Evolutionary conservation across 306 rosid genomes (phyloP).

Genomic region (Pueraria montana): DNA sequence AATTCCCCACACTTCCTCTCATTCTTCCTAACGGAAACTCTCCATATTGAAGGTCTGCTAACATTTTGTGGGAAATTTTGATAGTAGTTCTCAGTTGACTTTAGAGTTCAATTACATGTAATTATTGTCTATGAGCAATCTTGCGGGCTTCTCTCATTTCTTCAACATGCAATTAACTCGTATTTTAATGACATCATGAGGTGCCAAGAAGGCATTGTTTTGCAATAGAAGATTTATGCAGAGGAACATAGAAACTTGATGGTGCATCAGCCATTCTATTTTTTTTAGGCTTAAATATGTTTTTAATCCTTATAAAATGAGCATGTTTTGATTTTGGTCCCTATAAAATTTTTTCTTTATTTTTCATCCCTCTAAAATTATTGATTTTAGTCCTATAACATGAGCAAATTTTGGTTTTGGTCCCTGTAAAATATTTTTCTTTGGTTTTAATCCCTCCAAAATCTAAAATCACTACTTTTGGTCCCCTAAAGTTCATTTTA

Average conservation of each 20-base stretch:
- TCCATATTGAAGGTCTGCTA: neutral
- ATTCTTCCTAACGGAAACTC: constrained; percentile 8
- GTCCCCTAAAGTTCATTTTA: no score
- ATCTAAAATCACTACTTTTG: no score
- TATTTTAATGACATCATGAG: constrained; percentile 20
- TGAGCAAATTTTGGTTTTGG: no score
- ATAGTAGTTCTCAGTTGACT: constrained; percentile 24
- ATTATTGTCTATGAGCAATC: constrained; percentile 25
- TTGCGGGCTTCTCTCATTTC: neutral
- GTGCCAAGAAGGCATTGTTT: neutral
- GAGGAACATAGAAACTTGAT: constrained; percentile 16
- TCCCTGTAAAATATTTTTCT: neutral
- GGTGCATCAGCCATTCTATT: neutral
- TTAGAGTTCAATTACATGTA: neutral
- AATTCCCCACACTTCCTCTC: neutral
- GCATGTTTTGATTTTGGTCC: no score
- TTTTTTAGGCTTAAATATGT: no score
- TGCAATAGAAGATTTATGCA: neutral
- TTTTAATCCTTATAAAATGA: no score
- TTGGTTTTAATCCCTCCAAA: no score
- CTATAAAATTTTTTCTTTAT: neutral
- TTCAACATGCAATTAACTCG: neutral
- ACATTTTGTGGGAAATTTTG: constrained; percentile 24
- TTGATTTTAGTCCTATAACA: no score
- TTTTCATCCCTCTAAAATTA: no score